Percentiles rank a stretch among this genome's conserved stretches.
Evolutionary conservation across 2,329 filamentous ascomycete species (phyloP).

Genomic region (Cercospora citrullina): DNA sequence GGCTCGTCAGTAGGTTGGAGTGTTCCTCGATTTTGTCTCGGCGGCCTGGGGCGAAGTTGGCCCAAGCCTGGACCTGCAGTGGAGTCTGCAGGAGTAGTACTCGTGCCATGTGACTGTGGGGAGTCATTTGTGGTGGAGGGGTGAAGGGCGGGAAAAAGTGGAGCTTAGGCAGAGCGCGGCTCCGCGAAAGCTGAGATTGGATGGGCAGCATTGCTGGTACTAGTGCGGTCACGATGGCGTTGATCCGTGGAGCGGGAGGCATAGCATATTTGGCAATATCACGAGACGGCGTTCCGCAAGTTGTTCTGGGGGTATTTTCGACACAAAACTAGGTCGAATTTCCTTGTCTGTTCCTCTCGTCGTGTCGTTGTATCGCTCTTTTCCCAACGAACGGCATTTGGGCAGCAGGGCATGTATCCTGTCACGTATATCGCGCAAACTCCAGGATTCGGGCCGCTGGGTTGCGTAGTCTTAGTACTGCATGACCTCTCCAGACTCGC

Average conservation of each 20-base stretch:
- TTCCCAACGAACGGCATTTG: conserved; percentile 1
- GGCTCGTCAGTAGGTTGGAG: background rate
- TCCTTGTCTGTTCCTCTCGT: background rate
- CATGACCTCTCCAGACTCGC: conserved; percentile 10
- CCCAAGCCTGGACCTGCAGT: background rate
- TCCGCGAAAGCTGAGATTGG: background rate
- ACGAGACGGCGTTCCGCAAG: background rate
- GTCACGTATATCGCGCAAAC: background rate
- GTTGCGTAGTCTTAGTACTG: background rate
- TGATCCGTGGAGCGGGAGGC: background rate
- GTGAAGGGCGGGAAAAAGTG: conserved; percentile 1
- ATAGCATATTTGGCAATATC: background rate
- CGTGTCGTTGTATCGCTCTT: background rate
- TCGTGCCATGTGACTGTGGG: conserved; percentile 7
- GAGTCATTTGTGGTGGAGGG: conserved; percentile 2
- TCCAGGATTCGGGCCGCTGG: background rate
- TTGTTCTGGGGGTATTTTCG: background rate
- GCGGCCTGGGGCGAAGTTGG: background rate
- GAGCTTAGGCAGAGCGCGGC: conserved; percentile 6
- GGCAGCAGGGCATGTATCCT: conserved; percentile 5
- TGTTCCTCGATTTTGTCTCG: background rate
- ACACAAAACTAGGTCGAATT: background rate
- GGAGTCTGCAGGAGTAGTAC: background rate
- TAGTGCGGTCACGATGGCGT: conserved; percentile 16
- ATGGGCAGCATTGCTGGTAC: background rate